Conservation (phyloP, 169 alveolate species). For the Eimeria mitis region DNA sequence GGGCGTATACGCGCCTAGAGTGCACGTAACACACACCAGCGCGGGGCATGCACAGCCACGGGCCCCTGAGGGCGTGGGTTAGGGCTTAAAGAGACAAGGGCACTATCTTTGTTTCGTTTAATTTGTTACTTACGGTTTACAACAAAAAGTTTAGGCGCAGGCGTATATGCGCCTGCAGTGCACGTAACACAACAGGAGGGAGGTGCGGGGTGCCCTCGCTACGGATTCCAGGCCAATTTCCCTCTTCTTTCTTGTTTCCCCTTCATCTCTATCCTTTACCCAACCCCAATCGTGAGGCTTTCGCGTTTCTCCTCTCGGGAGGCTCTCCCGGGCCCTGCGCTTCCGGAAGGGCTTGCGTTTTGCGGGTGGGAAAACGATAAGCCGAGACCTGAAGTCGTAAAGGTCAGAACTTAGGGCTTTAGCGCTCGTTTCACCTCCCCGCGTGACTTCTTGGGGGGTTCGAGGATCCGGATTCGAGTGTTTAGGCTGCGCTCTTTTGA, state of each 20-base stretch:
- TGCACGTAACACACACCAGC: constrained; percentile 44
- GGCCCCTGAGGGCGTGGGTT: constrained; percentile 70
- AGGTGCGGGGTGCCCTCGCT: constrained; percentile 74
- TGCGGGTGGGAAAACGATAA: background rate
- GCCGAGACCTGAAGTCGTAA: background rate
- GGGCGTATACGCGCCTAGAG: constrained; percentile 23
- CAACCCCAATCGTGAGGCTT: background rate
- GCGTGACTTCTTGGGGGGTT: constrained; percentile 25
- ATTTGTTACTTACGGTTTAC: constrained; percentile 2
- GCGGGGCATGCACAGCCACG: constrained; percentile 69
- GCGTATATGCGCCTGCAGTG: background rate
- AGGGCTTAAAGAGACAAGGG: constrained; percentile 44
- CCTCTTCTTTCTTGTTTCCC: background rate
- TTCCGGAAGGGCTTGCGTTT: background rate
- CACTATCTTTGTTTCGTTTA: constrained; percentile 55
- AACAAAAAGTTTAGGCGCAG: constrained; percentile 10
- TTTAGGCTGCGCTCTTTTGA: constrained; percentile 30
- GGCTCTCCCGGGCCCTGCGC: constrained; percentile 6
- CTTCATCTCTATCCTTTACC: background rate
- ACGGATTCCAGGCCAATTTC: background rate
- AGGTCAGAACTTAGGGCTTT: background rate
- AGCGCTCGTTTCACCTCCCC: background rate
- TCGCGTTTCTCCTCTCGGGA: background rate
- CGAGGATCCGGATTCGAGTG: constrained; percentile 3
- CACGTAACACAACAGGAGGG: constrained; percentile 14